A percentile compares a stretch with the other conserved stretches of the same genome.
Conservation (phyloP, 495 filamentous ascomycete species). For the Neurospora sp. region DNA sequence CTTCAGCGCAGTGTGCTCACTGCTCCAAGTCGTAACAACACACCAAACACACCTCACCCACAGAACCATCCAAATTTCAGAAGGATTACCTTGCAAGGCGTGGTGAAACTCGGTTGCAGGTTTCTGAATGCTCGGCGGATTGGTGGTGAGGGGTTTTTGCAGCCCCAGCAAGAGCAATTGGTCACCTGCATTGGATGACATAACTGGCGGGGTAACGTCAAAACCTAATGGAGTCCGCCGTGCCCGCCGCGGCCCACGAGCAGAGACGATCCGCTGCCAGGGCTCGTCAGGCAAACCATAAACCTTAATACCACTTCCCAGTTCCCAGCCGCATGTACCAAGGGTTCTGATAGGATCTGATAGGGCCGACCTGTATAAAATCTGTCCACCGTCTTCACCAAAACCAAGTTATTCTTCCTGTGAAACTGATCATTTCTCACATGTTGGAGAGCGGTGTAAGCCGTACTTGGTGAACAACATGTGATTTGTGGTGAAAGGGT, state of each 20-base stretch:
- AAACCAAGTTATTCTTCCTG: neutral
- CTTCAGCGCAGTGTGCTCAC: neutral
- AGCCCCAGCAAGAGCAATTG: neutral
- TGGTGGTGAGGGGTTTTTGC: neutral
- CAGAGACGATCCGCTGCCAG: neutral
- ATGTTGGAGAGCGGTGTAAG: neutral
- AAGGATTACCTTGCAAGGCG: neutral
- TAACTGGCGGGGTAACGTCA: neutral
- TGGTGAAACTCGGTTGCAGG: neutral
- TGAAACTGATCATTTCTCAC: neutral
- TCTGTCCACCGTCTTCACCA: neutral
- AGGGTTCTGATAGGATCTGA: neutral
- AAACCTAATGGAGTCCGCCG: neutral
- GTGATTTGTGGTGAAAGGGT: neutral
- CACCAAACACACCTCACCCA: neutral
- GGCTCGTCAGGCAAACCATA: neutral
- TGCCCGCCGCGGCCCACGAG: neutral
- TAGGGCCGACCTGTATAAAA: neutral
- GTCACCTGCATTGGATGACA: neutral
- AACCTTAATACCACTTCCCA: neutral
- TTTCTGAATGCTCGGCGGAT: neutral
- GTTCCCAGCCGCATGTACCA: neutral
- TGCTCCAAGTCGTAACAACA: neutral
- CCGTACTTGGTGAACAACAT: neutral
- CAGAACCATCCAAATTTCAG: neutral